Conservation (phyloP, 2,329 filamentous ascomycete genomes). For the Epichloe brachyelytri region DNA sequence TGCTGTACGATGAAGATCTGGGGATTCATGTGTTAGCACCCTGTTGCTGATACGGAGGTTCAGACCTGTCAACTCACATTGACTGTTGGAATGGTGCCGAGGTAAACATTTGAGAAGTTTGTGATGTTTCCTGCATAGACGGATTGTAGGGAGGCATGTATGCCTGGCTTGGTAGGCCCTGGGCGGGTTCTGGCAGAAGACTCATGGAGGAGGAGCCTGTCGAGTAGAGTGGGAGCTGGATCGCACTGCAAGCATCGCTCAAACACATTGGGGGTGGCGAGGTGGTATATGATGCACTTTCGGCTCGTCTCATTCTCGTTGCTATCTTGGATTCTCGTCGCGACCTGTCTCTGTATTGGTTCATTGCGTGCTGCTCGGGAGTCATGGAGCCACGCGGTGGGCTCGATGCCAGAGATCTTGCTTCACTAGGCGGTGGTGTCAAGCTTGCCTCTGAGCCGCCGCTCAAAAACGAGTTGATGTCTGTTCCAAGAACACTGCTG, state of each 20-base stretch:
- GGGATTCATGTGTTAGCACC: conserved; percentile 11
- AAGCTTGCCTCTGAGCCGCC: conserved; percentile 35
- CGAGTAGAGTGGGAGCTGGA: conserved; percentile 37
- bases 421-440: conserved; percentile 31
- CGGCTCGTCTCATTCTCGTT: conserved; percentile 35
- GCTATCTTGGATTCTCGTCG: conserved; percentile 45
- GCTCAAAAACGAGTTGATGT: conserved; percentile 31
- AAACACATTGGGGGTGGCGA: conserved; percentile 22
- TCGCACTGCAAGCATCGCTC: conserved; percentile 27
- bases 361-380: conserved; percentile 48
- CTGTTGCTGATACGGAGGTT: not conserved
- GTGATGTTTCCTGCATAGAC: conserved; percentile 31
- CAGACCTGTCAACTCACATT: conserved; percentile 19
- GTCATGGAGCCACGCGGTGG: conserved; percentile 42
- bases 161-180: conserved; percentile 26
- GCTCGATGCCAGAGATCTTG: conserved; percentile 44
- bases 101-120: conserved; percentile 20
- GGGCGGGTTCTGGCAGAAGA: conserved; percentile 36
- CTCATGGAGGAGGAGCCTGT: conserved; percentile 35
- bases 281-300: conserved; percentile 31
- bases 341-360: conserved; percentile 46
- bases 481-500: conserved; percentile 28
- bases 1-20: conserved; percentile 25
- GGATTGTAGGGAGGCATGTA: conserved; percentile 40
- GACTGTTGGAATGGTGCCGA: conserved; percentile 21